Evolutionary conservation across 352 stramenopile species (phyloP).

Genomic region (Globisporangium barbulae): DNA sequence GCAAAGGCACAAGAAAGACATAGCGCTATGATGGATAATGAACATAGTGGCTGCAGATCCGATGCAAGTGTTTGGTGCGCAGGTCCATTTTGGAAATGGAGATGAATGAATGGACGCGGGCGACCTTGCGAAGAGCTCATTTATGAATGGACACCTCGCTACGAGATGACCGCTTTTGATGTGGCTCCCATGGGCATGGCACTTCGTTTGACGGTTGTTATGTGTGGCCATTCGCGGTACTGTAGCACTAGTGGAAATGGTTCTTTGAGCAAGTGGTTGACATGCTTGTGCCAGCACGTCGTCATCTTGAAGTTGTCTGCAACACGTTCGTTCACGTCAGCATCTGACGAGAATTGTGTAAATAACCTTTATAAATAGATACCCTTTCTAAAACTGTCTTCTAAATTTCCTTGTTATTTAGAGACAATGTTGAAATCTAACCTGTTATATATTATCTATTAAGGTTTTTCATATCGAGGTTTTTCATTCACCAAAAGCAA

Average conservation of each 20-base stretch:
- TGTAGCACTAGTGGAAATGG: too few relatives aligned
- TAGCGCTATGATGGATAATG: too few relatives aligned
- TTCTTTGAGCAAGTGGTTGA: background rate
- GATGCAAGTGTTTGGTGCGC: too few relatives aligned
- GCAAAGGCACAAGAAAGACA: too few relatives aligned
- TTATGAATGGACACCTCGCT: too few relatives aligned
- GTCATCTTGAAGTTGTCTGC: constrained; percentile 18
- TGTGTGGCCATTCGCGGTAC: too few relatives aligned
- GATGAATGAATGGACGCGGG: background rate
- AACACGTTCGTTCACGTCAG: constrained; percentile 19
- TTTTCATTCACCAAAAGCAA: constrained; percentile 2
- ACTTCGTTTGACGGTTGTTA: too few relatives aligned
- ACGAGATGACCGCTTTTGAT: too few relatives aligned
- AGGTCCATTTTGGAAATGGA: background rate
- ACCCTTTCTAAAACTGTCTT: background rate
- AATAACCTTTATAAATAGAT: background rate
- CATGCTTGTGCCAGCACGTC: background rate
- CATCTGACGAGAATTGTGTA: constrained; percentile 18
- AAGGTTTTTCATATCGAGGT: constrained; percentile 8
- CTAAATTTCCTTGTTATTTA: background rate
- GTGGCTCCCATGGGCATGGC: too few relatives aligned
- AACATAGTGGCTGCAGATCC: too few relatives aligned
- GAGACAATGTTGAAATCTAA: background rate
- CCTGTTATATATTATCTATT: background rate
- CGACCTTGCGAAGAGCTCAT: background rate